These are phyloP conservation scores for Talaromyces sp. DNA, from an alignment of 2,329 filamentous ascomycete species.

Conservation along the genomic window DNA sequence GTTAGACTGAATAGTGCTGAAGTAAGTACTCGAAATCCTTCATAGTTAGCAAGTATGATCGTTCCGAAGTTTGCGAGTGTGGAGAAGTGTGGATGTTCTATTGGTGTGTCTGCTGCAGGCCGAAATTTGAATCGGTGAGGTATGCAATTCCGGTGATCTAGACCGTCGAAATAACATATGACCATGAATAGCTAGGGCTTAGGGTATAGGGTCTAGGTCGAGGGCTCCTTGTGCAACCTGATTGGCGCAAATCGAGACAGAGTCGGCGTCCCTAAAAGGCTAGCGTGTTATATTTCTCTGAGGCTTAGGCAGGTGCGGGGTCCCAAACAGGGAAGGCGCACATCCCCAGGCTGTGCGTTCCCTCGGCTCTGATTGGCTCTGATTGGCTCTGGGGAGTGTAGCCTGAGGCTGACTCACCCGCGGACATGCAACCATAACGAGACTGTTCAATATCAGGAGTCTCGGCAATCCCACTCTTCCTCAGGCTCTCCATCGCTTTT, in stretches of 20 bases:
- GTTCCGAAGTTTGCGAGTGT: neutral
- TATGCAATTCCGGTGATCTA: neutral
- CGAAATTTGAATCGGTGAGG: neutral
- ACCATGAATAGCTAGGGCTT: neutral
- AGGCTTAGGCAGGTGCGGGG: conserved; percentile 12
- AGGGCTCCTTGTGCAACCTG: neutral
- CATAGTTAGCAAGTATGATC: neutral
- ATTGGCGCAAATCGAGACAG: neutral
- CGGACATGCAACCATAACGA: neutral
- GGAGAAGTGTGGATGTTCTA: neutral
- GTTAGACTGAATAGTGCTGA: neutral
- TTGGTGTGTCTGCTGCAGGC: neutral
- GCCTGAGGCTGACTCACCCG: conserved; percentile 1
- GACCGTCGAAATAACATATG: neutral
- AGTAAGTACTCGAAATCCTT: neutral
- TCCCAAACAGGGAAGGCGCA: conserved; percentile 15
- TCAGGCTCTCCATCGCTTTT: neutral
- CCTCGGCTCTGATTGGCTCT: conserved; percentile 1
- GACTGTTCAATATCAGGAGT: neutral
- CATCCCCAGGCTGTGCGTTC: neutral
- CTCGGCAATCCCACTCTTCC: neutral
- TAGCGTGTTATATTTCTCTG: neutral
- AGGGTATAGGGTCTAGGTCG: neutral
- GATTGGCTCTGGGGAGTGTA: neutral
- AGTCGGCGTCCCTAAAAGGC: conserved; percentile 17